Evolutionary conservation across 2,329 filamentous ascomycete species (phyloP), one percentile per base, ranked within the genome.

Genomic region (Trichoderma sp.): DNA sequence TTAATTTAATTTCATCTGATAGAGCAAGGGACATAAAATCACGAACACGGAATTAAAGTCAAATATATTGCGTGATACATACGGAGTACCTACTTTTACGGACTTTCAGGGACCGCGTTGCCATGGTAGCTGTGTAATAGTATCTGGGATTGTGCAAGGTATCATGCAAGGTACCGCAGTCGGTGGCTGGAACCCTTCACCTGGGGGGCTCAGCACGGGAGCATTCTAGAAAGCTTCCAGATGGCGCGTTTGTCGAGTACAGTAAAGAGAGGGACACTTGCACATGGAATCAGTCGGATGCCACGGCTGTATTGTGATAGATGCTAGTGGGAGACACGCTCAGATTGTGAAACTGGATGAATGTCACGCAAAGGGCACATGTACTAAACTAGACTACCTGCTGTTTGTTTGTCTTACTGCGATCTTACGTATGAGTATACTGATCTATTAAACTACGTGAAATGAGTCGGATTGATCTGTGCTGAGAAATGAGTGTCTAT

Each of bases 161-260:
- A 58, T 21, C 21, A 56, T 67, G 64, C 64, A 67, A 67, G 64
- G 64, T 67, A 67, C 64, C 64, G 64, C 64, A n/a, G 47, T 36
- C 63, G 9, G 63, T 56, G 47, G n/a, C 63, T 36, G 47, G 47
- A n/a, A 51, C 30, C 39, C 63, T 53, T 53, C 15, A n/a, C 32
- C 30, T 39, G 7, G 39, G 39, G 30, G 47, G 7, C 56, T 60
- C 21, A 43, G 60, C 18, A 6, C 24, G 18, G 51, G 64, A 62
- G 36, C 28, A 24, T 70, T 70, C 66, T 70, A 62, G 66, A 70
- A 70, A 26, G 6, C 12, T 61, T 51, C 56, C 56, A 51, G 12
- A 51, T 30, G 30, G 9, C 18, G 21, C 2, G 28, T 30, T 3
- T 21, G 58, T 51, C 2, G n/a, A 34, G 4, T 53, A 34, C 4